Conservation (phyloP, 371 early-diverging fungal species). For the Mucor piriformis region DNA sequence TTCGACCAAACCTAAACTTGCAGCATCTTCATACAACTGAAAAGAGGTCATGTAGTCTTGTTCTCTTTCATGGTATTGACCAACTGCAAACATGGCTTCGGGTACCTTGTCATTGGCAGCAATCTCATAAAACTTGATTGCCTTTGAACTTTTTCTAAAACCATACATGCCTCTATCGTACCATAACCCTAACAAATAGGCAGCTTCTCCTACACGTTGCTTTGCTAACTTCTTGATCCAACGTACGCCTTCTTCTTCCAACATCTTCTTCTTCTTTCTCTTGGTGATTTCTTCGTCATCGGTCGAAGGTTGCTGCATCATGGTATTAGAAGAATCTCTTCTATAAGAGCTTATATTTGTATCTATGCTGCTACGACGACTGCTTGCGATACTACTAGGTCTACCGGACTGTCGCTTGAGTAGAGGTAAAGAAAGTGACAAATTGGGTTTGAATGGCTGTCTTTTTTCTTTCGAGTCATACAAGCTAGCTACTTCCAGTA, state of each 20-base stretch:
- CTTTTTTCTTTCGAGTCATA: constrained; percentile 22
- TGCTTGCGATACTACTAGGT: constrained; percentile 8
- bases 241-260: constrained; percentile 65
- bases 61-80: constrained; percentile 54
- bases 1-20: constrained; percentile 66
- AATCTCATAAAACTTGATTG: constrained; percentile 42
- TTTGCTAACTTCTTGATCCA: constrained; percentile 75
- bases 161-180: constrained; percentile 67
- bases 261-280: constrained; percentile 26
- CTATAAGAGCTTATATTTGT: constrained; percentile 6
- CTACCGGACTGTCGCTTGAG: not conserved
- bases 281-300: constrained; percentile 10
- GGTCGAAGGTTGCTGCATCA: not conserved
- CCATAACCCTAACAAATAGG: constrained; percentile 72
- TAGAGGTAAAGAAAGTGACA: constrained; percentile 11
- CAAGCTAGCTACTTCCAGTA: constrained; percentile 59
- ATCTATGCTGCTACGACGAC: constrained; percentile 26
- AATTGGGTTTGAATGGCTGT: constrained; percentile 9
- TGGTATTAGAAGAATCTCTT: constrained; percentile 5
- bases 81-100: constrained; percentile 46
- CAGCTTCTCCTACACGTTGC: constrained; percentile 71
- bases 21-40: constrained; percentile 77
- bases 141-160: constrained; percentile 53
- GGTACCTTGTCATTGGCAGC: constrained; percentile 39
- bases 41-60: constrained; percentile 66